A percentile compares a stretch with the other conserved stretches of the same genome.
These are phyloP conservation scores for Naegleria gruberi DNA, from an alignment of 208 protist species.

Conservation along the genomic window DNA sequence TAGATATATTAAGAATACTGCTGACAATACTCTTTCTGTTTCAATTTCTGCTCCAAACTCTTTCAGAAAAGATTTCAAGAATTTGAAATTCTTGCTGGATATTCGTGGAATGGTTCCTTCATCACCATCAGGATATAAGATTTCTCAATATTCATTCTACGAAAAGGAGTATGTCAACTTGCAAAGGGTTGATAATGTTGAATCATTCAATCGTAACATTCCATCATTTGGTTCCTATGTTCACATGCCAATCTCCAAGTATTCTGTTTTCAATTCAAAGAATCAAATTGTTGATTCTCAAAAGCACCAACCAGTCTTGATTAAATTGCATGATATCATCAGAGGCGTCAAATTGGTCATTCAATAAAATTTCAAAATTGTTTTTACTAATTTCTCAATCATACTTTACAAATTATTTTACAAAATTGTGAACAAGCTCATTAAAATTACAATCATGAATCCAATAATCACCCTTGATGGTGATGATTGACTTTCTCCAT, in stretches of 20 bases:
- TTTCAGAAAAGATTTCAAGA: background rate
- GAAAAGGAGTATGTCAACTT: background rate
- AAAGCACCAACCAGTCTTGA: background rate
- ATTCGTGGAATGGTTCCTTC: background rate
- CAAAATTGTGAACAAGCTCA: no score
- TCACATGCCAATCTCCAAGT: no score
- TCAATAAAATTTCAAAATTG: background rate
- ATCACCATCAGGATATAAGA: background rate
- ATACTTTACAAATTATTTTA: no score
- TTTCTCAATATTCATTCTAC: background rate
- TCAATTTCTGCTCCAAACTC: background rate
- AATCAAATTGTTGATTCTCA: no score
- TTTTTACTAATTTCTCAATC: no score
- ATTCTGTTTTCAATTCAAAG: background rate
- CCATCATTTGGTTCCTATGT: no score
- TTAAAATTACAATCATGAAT: no score
- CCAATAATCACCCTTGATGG: no score
- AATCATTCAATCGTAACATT: no score
- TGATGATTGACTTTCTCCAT: no score
- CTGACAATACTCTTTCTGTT: background rate
- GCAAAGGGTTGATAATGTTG: background rate
- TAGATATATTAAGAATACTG: background rate
- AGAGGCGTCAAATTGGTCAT: background rate
- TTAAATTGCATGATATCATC: background rate
- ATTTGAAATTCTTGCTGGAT: background rate